These are phyloP conservation scores for Leccinum angustisporum DNA, from an alignment of 1,284 basidiomycete species.

Conservation along the genomic window DNA sequence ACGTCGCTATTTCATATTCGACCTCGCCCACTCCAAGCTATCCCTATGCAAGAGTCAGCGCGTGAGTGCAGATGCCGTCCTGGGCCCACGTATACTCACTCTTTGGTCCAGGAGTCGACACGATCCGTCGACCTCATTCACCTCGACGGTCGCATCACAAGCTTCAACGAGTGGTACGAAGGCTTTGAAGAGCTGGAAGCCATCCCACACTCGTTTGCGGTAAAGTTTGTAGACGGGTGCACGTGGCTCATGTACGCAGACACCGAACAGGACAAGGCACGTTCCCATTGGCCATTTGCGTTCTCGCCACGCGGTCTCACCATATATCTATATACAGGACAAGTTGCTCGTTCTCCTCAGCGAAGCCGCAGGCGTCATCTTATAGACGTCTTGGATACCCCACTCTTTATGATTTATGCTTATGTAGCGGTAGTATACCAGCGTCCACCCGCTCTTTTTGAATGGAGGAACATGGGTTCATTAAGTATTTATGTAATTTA, in stretches of 20 bases:
- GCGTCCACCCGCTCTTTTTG: slow-evolving; percentile 8
- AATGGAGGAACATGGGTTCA: neutral
- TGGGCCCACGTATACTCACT: slow-evolving; percentile 7
- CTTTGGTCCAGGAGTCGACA: slow-evolving; percentile 43
- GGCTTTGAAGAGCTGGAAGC: slow-evolving; percentile 72
- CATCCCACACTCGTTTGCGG: slow-evolving; percentile 67
- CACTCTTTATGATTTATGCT: slow-evolving; percentile 5
- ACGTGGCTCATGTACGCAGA: slow-evolving; percentile 67
- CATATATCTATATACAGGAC: slow-evolving; percentile 19
- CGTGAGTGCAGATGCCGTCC: slow-evolving; percentile 35
- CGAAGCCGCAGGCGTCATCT: slow-evolving; percentile 32
- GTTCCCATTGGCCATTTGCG: neutral
- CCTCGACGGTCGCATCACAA: slow-evolving; percentile 46
- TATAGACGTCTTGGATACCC: slow-evolving; percentile 18
- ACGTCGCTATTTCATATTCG: slow-evolving; percentile 62
- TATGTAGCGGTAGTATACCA: slow-evolving; percentile 22
- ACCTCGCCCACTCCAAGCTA: slow-evolving; percentile 42
- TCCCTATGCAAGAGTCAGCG: slow-evolving; percentile 56
- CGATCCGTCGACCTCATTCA: slow-evolving; percentile 49
- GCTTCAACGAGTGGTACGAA: slow-evolving; percentile 64
- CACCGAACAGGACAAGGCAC: slow-evolving; percentile 66
- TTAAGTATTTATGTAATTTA: neutral
- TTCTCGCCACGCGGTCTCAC: slow-evolving; percentile 6
- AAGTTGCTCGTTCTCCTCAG: slow-evolving; percentile 32
- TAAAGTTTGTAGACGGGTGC: slow-evolving; percentile 55